A percentile compares a stretch with the other conserved stretches of the same genome.
Evolutionary conservation across 2,329 filamentous ascomycete species (phyloP).

Genomic region (Claviceps lovelessii): DNA sequence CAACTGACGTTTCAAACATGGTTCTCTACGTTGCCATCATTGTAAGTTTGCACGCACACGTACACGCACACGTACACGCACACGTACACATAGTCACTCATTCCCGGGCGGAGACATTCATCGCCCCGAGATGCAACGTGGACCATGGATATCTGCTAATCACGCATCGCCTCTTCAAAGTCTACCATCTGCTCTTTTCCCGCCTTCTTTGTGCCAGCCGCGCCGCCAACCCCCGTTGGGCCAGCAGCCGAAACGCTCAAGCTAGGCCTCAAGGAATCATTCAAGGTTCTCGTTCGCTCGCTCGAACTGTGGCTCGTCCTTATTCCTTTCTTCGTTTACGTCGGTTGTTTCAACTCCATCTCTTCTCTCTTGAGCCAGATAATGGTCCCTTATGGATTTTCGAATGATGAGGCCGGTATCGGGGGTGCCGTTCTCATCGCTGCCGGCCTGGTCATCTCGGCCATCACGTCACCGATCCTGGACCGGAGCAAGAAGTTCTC

Average conservation of each 20-base stretch:
- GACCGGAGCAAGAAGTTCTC: conserved; percentile 76
- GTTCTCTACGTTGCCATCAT: conserved; percentile 77
- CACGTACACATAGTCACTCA: neutral
- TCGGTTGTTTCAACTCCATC: conserved; percentile 86
- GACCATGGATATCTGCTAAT: neutral
- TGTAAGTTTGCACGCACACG: conserved; percentile 30
- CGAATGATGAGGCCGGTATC: conserved; percentile 73
- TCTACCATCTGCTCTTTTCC: conserved; percentile 45
- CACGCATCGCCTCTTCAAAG: conserved; percentile 9
- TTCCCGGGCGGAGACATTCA: neutral
- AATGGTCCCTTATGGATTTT: conserved; percentile 71
- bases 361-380: conserved; percentile 85
- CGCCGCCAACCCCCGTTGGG: conserved; percentile 63
- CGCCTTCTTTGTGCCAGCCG: conserved; percentile 64
- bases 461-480: conserved; percentile 64
- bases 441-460: conserved; percentile 66
- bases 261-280: conserved; percentile 34
- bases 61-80: too few species aligned
- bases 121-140: neutral
- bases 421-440: conserved; percentile 81
- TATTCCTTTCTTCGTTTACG: conserved; percentile 68
- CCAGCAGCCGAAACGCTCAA: conserved; percentile 50
- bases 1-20: conserved; percentile 59
- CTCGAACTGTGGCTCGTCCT: conserved; percentile 69
- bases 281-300: conserved; percentile 38